Base-by-base conservation (phyloP, 192 early-diverging fungal genomes). In the Kappamyces sp. region DNA sequence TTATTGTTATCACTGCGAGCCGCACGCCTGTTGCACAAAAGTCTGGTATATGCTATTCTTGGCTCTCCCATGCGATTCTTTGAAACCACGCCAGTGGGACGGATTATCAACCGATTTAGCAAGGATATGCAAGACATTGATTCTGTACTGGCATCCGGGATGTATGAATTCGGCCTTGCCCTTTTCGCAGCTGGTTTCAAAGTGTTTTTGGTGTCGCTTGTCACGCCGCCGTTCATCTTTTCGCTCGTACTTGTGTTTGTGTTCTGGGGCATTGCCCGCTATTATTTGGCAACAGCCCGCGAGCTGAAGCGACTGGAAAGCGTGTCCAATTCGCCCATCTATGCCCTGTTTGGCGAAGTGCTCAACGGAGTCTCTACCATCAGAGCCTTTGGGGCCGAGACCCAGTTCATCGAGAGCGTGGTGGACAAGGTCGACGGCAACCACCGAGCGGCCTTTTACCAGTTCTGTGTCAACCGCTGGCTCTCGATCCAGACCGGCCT, bases 291-390 rank as follows among this genome's bases (percentile, higher is more conserved):
- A 2, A 76, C 87, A 5, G 87, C 89, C 6, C 80, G 94, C 47
- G 92, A 97, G 65, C 63, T 97, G 37, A 92, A 96, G 77, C 85
- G 93, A 32, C 65, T 93, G n/a, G 88, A 93, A 74, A 79, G 84
- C 5, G 77, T 87, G 31, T 76, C 84, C 5, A 77, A 83, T 51
- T 83, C 84, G 33, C 89, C 92, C 2, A 78, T 93, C n/a, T 84
- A 85, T 65, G 81, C 90, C 55, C 79, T 88, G 49, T 92, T 92
- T 63, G 84, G 82, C 49, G 90, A 97, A 70, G 77, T 85, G 4
- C 49, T 73, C 12, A 61, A 43, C 23, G 41, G 58, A 48, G 58
- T 48, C 5, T 60, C 58, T 47, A 72, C 75, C 2, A 76, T 77
- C 49, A 55, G 75, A 35, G 75, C 75, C 1, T 77, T 74, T 51